phyloP scores from a whole-genome alignment of 345 rosid genomes.

The Arabidopsis arenosa region DNA sequence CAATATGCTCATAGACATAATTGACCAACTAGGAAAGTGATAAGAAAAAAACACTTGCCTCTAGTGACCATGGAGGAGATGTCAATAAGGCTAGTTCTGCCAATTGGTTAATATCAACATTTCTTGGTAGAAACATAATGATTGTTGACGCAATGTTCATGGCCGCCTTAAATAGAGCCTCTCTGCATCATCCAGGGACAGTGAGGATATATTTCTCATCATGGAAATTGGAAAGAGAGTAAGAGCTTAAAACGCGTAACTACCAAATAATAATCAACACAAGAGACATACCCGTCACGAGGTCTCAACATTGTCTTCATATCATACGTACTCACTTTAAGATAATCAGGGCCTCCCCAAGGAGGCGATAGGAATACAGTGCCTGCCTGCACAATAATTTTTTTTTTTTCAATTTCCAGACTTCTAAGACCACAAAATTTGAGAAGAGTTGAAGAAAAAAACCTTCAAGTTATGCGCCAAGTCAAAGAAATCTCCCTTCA shows the following conservation, averaged over 20 bases:
- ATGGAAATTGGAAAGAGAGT: not conserved
- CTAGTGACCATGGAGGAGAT: constrained; percentile 70
- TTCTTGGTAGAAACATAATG: constrained; percentile 92
- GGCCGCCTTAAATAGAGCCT: constrained; percentile 64
- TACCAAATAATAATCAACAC: not conserved
- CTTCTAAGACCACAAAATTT: not conserved
- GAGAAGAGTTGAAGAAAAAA: constrained; percentile 18
- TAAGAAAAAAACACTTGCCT: constrained; percentile 51
- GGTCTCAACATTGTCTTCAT: constrained; percentile 88
- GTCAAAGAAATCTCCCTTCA: constrained; percentile 73
- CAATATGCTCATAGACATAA: not conserved
- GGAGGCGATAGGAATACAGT: constrained; percentile 92
- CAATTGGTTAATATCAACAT: constrained; percentile 76
- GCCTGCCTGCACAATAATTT: constrained; percentile 59
- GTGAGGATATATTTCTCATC: not conserved
- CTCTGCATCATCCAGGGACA: constrained; percentile 54
- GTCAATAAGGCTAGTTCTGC: constrained; percentile 76
- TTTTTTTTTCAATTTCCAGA: not conserved
- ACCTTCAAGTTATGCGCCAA: constrained; percentile 83
- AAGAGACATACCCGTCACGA: constrained; percentile 67
- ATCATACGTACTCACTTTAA: constrained; percentile 65
- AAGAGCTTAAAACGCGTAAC: not conserved
- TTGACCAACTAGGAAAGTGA: not conserved
- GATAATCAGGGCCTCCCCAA: constrained; percentile 96
- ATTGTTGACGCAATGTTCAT: constrained; percentile 64